These are phyloP conservation scores for Populus hybrid DNA, from an alignment of 441 rosid species.

Conservation along the genomic window DNA sequence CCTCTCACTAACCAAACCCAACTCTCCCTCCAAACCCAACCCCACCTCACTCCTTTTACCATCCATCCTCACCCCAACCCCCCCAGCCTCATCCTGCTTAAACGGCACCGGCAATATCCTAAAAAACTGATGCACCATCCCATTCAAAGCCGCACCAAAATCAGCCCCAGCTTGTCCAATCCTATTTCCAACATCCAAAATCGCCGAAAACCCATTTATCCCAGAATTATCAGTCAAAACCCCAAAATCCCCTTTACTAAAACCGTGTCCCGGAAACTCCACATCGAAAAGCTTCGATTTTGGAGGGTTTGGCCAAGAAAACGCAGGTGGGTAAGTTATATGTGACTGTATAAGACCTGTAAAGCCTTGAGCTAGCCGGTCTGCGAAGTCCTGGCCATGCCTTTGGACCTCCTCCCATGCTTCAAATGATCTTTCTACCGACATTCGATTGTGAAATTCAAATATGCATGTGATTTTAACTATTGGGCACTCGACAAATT, in stretches of 20 bases:
- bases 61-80: conserved; percentile 23
- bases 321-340: conserved; percentile 60
- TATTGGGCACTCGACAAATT: neutral
- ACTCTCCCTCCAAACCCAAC: conserved; percentile 29
- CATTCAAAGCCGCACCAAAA: conserved; percentile 69
- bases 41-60: conserved; percentile 16
- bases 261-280: conserved; percentile 53
- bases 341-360: conserved; percentile 78
- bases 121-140: conserved; percentile 76
- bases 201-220: conserved; percentile 61
- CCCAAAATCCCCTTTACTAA: conserved; percentile 42
- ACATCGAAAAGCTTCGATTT: conserved; percentile 63
- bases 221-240: conserved; percentile 38
- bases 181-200: conserved; percentile 65
- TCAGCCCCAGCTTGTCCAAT: conserved; percentile 88
- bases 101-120: conserved; percentile 69
- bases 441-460: conserved; percentile 36
- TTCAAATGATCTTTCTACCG: conserved; percentile 79
- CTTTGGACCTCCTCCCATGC: conserved; percentile 96
- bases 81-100: conserved; percentile 41
- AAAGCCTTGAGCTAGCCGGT: conserved; percentile 82
- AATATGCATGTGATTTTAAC: conserved; percentile 21
- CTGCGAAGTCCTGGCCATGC: conserved; percentile 90
- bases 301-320: conserved; percentile 70
- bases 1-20: conserved; percentile 45